A percentile compares a stretch with the other conserved stretches of the same genome.
Evolutionary conservation across 768 basidiomycete species (phyloP).

Genomic region (Lentinula sp.): DNA sequence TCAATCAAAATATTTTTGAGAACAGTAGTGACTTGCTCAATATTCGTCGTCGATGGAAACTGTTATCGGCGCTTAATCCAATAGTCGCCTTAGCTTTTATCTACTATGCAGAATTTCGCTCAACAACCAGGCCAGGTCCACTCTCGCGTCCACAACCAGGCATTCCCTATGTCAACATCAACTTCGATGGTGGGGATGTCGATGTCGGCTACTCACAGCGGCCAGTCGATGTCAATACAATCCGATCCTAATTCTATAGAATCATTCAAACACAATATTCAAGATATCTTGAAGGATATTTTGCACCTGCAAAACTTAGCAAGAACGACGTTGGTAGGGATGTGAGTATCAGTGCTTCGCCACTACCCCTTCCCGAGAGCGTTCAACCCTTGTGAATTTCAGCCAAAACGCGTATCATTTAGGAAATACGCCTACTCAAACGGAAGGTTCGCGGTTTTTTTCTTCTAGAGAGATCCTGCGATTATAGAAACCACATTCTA

Average conservation of each 20-base stretch:
- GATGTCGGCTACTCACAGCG: neutral
- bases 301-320: neutral
- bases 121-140: neutral
- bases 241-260: slow-evolving; percentile 1
- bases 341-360: neutral
- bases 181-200: neutral
- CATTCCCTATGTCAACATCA: neutral
- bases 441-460: neutral
- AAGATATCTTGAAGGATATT: neutral
- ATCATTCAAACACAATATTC: slow-evolving; percentile 5
- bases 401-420: slow-evolving; percentile 6
- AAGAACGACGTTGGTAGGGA: neutral
- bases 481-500: neutral
- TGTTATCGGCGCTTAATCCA: neutral
- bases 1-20: no score
- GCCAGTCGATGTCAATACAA: neutral
- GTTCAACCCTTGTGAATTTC: neutral
- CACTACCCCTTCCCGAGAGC: no score
- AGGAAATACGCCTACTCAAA: slow-evolving; percentile 1
- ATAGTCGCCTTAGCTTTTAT: neutral
- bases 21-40: no score
- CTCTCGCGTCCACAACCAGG: neutral
- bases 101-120: neutral
- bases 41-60: no score
- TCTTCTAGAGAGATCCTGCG: neutral